These are phyloP conservation scores for Trifolium pratense DNA, from an alignment of 306 rosid species.

Conservation along the genomic window DNA sequence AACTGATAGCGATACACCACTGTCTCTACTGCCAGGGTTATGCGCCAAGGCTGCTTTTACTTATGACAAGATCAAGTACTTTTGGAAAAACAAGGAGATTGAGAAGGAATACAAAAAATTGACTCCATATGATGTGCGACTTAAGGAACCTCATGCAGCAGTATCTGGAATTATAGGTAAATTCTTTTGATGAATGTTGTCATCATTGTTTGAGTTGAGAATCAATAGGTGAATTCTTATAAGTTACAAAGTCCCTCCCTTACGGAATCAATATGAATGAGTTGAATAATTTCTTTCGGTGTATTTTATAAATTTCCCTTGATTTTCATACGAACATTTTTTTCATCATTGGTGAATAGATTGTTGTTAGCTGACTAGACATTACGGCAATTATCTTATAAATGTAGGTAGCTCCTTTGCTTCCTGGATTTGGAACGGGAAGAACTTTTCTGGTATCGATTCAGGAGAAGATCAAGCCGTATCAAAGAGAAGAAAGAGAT, in stretches of 20 bases:
- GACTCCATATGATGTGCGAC: constrained; percentile 66
- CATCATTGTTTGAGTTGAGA: background rate
- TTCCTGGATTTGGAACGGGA: constrained; percentile 50
- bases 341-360: background rate
- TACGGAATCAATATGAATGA: background rate
- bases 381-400: constrained; percentile 26
- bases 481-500: constrained; percentile 44
- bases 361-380: background rate
- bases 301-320: background rate
- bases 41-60: constrained; percentile 84
- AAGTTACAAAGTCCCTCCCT: too few species aligned
- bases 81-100: constrained; percentile 62
- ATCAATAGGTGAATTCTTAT: background rate
- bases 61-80: constrained; percentile 62
- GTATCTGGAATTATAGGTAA: constrained; percentile 81
- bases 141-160: constrained; percentile 75
- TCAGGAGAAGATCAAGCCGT: constrained; percentile 40
- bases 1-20: constrained; percentile 50
- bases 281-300: constrained; percentile 1
- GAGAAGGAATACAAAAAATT: constrained; percentile 42
- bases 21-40: constrained; percentile 72
- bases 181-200: constrained; percentile 23
- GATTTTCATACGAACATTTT: background rate
- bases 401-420: constrained; percentile 48
- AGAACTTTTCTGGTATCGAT: constrained; percentile 28